Percentiles rank a stretch among this genome's conserved stretches.
phyloP scores from a whole-genome alignment of 257 asterid species.

The Coffea canephora region DNA sequence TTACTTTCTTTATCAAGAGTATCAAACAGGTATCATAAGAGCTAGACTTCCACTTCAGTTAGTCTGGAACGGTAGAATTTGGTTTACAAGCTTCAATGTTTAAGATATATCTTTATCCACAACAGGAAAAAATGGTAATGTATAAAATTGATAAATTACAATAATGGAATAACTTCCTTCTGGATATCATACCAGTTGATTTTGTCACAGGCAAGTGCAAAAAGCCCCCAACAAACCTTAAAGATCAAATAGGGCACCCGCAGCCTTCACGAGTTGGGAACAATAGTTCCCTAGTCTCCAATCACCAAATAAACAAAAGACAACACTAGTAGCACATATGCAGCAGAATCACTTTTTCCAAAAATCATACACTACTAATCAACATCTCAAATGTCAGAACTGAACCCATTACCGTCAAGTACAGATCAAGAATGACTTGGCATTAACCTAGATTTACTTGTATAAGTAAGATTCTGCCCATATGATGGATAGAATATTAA shows the following conservation, averaged over 20 bases:
- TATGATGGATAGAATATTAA: background rate
- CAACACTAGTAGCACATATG: background rate
- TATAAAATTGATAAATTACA: background rate
- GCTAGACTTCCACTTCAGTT: background rate
- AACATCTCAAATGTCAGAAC: background rate
- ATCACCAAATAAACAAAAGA: no score
- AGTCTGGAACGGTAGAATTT: background rate
- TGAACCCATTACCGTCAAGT: background rate
- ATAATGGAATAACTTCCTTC: background rate
- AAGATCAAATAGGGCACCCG: background rate
- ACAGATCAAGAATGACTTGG: background rate
- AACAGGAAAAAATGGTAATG: background rate
- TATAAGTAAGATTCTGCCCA: background rate
- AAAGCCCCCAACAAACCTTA: background rate
- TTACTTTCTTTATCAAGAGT: background rate
- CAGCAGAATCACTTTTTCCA: background rate
- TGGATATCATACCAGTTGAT: background rate
- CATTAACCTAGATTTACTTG: background rate
- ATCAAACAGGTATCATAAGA: background rate
- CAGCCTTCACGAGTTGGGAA: background rate
- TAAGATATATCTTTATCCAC: background rate
- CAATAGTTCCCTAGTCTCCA: background rate
- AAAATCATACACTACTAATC: background rate
- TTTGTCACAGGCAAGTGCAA: background rate
- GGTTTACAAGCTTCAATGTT: background rate